phyloP scores from a whole-genome alignment of 2,329 filamentous ascomycete genomes.

The Myotisia sp. region DNA sequence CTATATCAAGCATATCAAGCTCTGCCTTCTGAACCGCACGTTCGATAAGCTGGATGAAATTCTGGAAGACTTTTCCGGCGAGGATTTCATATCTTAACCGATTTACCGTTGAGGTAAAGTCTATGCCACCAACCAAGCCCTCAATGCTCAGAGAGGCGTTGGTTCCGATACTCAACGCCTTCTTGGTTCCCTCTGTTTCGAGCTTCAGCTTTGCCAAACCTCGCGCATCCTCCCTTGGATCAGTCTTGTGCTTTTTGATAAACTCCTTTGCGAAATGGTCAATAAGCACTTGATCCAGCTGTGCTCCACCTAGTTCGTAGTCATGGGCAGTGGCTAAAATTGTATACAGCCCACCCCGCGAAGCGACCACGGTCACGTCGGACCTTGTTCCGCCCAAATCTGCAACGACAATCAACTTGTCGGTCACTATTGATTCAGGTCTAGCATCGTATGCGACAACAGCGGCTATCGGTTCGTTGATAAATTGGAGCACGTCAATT shows the following conservation, averaged over 20 bases:
- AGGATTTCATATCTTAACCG: slow-evolving; percentile 84
- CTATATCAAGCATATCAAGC: slow-evolving; percentile 80
- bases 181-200: slow-evolving; percentile 83
- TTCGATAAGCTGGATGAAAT: slow-evolving; percentile 74
- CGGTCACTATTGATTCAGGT: slow-evolving; percentile 55
- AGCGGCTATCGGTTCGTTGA: slow-evolving; percentile 79
- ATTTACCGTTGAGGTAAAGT: slow-evolving; percentile 88
- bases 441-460: slow-evolving; percentile 83
- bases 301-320: slow-evolving; percentile 77
- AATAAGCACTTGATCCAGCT: slow-evolving; percentile 79
- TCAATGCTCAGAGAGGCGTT: slow-evolving; percentile 90
- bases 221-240: slow-evolving; percentile 67
- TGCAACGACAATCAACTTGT: slow-evolving; percentile 84
- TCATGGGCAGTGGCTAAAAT: slow-evolving; percentile 87
- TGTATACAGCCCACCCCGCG: slow-evolving; percentile 89
- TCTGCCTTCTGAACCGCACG: slow-evolving; percentile 80
- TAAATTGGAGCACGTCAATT: slow-evolving; percentile 81
- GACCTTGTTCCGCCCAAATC: slow-evolving; percentile 88
- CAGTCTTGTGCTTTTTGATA: slow-evolving; percentile 85
- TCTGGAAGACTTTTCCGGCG: slow-evolving; percentile 69
- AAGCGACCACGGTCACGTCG: slow-evolving; percentile 80
- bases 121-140: slow-evolving; percentile 72
- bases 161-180: slow-evolving; percentile 72
- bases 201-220: slow-evolving; percentile 83
- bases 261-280: slow-evolving; percentile 99